Conservation (phyloP, 768 basidiomycete genomes). For the Russula earlei region DNA sequence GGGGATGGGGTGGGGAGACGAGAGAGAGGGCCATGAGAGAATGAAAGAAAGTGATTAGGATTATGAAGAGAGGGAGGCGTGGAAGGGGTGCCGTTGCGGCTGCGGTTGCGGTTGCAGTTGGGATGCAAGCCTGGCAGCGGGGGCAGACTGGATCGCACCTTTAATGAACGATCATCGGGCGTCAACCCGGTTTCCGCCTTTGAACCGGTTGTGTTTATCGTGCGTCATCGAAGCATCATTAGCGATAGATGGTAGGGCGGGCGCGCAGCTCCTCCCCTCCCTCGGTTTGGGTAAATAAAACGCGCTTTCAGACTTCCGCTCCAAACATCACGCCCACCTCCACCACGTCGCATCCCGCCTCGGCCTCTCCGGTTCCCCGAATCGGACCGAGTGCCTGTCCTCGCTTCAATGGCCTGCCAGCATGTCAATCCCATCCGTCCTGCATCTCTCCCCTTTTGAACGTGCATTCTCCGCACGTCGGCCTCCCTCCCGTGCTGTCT, state of each 20-base stretch:
- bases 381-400: not conserved
- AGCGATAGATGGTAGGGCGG: no score
- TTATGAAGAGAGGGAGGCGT: not conserved
- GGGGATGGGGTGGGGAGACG: slow-evolving; percentile 5
- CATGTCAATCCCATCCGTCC: no score
- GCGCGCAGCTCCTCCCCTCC: no score
- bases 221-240: no score
- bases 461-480: not conserved
- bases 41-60: not conserved
- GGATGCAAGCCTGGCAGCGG: no score
- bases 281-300: not conserved
- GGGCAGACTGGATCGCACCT: not conserved
- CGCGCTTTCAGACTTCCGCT: not conserved
- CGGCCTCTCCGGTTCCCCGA: not conserved
- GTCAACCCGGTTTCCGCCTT: not conserved
- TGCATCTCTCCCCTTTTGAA: not conserved
- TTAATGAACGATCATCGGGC: not conserved
- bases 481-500: not conserved
- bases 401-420: no score
- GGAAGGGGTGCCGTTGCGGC: not conserved
- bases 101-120: not conserved
- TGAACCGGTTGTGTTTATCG: not conserved
- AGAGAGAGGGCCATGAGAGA: slow-evolving; percentile 12
- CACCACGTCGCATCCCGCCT: not conserved
- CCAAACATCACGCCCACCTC: not conserved